Percentiles rank a stretch among this genome's conserved stretches.
Conservation (phyloP, 169 alveolate species). For the Plasmodium fragile region DNA sequence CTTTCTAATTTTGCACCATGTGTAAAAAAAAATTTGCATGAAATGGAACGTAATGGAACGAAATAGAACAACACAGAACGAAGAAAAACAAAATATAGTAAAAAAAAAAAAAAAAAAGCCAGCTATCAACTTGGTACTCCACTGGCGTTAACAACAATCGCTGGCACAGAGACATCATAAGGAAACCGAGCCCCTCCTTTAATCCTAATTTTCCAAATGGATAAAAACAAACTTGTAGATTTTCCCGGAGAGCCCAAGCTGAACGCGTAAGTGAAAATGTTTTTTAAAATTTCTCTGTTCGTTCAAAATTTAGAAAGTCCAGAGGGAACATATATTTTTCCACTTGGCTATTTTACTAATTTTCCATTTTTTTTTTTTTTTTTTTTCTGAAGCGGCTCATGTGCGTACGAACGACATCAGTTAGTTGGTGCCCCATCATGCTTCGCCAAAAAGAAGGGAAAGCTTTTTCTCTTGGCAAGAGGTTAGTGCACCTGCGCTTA, state of each 20-base stretch:
- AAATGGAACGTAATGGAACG: neutral
- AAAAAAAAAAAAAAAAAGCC: neutral
- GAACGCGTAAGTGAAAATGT: constrained; percentile 4
- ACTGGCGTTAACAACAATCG: neutral
- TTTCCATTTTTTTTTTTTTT: neutral
- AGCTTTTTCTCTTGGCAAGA: constrained; percentile 19
- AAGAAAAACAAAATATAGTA: neutral
- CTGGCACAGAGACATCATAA: neutral
- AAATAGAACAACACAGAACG: neutral
- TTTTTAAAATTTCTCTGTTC: neutral
- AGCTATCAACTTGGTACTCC: neutral
- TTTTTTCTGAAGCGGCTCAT: constrained; percentile 11
- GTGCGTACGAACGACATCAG: constrained; percentile 1
- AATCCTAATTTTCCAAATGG: constrained; percentile 4
- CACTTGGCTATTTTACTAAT: neutral
- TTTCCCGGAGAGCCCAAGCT: neutral
- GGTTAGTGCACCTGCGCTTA: constrained; percentile 12
- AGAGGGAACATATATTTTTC: neutral
- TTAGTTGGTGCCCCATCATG: constrained; percentile 1
- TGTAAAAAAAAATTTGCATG: neutral
- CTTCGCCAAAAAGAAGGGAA: constrained; percentile 7
- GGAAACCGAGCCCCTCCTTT: neutral
- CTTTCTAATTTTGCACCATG: neutral
- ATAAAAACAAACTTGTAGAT: neutral
- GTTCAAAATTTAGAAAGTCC: constrained; percentile 3